Base-by-base conservation (phyloP, 352 stramenopile species). In the Globisporangium splendens region DNA sequence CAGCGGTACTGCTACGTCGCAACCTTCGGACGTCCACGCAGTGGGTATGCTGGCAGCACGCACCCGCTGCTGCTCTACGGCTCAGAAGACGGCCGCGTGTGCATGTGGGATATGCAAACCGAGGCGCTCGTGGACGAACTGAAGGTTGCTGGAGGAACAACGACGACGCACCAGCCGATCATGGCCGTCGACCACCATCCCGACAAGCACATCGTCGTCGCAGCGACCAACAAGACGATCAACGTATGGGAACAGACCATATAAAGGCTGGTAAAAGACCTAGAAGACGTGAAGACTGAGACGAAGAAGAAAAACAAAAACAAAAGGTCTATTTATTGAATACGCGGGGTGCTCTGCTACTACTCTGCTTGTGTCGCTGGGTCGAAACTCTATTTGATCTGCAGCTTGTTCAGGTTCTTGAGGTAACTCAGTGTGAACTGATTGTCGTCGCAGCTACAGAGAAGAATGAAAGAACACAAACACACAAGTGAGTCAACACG, bases 91-190 rank as follows among this genome's bases (percentile, higher is more conserved):
- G 91, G 89, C 41, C 78, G 82, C 15, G 79, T 98, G 22, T 86
- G 96, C 51, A 59, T 98, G 48, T 99, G 96, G 79, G 88, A 98
- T 72, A 69, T 98, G 31, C 80, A 96, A 28, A 92, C 72, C 35
- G 69, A 86, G 44, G 63, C 90, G 42, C 57, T 91, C 21, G 67
- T 83, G 17, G 75, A 60, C 6, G 52, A 55, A 53, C 54, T 65
- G 20, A 14, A 46, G 43, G 24, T 14, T 18, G 22, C 11, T 24
- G 24, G 24, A 79, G 58, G 46, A 69, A 39, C 75, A 96, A 55
- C 69, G 76, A 10, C 88, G 95, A 72, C 75, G 0, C 82, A 94
- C 62, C 28, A 35, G 28, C 84, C 88, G 10, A 87, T 97, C n/a
- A 72, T 98, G 24, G 90, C 91, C 10, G 79, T 98, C 13, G 87